Conservation (phyloP, 495 filamentous ascomycete species). For the Monascus purpureus region DNA sequence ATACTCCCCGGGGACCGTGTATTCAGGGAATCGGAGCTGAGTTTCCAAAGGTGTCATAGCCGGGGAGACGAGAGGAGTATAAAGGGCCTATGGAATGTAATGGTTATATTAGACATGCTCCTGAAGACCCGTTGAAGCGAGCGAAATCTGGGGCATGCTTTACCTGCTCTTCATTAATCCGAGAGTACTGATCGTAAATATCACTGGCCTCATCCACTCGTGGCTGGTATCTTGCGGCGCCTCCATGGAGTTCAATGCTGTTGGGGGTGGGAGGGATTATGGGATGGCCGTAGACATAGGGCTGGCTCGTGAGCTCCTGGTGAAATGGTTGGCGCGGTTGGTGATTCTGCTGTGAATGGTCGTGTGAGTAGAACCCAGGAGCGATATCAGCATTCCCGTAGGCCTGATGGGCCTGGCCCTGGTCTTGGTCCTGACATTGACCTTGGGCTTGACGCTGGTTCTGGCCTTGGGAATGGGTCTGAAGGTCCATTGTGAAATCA, state of each 20-base stretch:
- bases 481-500: conserved; percentile 23
- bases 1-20: conserved; percentile 71
- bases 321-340: conserved; percentile 36
- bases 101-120: no score
- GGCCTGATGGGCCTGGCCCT: conserved; percentile 8
- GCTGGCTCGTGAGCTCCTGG: conserved; percentile 29
- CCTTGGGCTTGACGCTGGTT: conserved; percentile 10
- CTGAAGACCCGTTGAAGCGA: no score
- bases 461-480: no score
- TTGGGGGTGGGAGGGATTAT: conserved; percentile 88
- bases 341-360: conserved; percentile 31
- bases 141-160: no score
- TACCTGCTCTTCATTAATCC: conserved; percentile 72
- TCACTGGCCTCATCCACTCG: conserved; percentile 46
- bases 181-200: conserved; percentile 58
- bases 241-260: conserved; percentile 75
- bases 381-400: conserved; percentile 22
- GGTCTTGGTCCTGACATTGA: conserved; percentile 12
- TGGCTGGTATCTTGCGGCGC: conserved; percentile 46
- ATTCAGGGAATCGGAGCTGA: conserved; percentile 70
- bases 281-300: conserved; percentile 36
- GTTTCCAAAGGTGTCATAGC: conserved; percentile 84
- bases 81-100: conserved; percentile 55
- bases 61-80: conserved; percentile 89
- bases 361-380: conserved; percentile 25